A percentile compares a stretch with the other conserved stretches of the same genome.
phyloP scores from a whole-genome alignment of 257 asterid species.

The Solanum paucissectum region DNA sequence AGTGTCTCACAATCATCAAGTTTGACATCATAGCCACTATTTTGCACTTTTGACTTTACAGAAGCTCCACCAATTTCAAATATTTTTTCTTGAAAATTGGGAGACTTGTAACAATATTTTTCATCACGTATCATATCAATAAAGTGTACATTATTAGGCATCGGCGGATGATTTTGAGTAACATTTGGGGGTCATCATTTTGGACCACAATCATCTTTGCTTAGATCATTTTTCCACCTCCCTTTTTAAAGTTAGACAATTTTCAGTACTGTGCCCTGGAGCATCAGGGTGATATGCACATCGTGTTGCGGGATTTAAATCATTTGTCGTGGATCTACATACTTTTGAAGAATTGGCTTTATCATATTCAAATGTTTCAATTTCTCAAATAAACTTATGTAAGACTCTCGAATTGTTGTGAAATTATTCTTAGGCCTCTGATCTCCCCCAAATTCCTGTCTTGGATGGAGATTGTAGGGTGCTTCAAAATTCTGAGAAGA shows the following conservation, averaged over 20 bases:
- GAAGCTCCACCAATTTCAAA: neutral
- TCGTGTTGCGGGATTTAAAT: neutral
- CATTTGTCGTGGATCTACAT: neutral
- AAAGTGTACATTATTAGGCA: neutral
- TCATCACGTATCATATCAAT: neutral
- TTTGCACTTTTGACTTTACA: too few relatives aligned
- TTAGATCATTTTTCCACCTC: neutral
- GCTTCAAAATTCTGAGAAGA: too few relatives aligned
- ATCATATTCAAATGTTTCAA: neutral
- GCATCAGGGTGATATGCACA: neutral
- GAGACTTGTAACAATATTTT: too few relatives aligned
- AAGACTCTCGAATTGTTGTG: too few relatives aligned
- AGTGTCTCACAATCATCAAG: neutral
- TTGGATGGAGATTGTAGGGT: too few relatives aligned
- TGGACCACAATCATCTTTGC: neutral
- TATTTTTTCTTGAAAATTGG: neutral
- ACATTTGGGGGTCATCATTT: neutral
- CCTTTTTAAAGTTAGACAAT: neutral
- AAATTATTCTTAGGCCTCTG: too few relatives aligned
- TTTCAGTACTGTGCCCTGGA: neutral
- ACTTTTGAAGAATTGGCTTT: neutral
- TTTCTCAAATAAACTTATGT: too few relatives aligned
- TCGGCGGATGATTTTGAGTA: neutral
- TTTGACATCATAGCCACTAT: neutral
- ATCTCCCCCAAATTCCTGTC: too few relatives aligned